Conservation (phyloP, 805 yeast species). For the Metahyphopichia silvanorum region DNA sequence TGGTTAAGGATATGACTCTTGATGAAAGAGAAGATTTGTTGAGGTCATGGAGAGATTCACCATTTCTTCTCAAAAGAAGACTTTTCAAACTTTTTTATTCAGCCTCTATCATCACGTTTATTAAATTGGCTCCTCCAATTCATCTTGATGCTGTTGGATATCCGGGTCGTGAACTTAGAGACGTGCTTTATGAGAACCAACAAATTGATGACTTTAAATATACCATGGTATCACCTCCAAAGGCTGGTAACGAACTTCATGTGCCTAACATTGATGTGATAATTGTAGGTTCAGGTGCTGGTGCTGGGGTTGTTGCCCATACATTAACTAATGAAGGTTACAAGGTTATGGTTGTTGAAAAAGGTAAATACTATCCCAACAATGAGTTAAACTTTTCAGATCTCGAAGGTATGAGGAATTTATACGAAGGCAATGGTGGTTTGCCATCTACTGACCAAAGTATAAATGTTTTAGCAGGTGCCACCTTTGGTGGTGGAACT, state of each 20-base stretch:
- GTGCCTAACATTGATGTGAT: conserved; percentile 42
- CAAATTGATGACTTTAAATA: conserved; percentile 23
- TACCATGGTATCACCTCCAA: conserved; percentile 28
- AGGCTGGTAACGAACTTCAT: conserved; percentile 25
- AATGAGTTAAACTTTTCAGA: conserved; percentile 37
- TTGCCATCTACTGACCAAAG: conserved; percentile 32
- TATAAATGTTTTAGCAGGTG: conserved; percentile 43
- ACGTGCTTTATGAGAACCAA: conserved; percentile 23
- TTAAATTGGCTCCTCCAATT: conserved; percentile 25
- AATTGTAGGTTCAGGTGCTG: conserved; percentile 51
- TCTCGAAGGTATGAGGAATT: conserved; percentile 25
- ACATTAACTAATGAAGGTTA: conserved; percentile 42
- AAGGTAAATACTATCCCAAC: conserved; percentile 42
- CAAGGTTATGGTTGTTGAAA: conserved; percentile 46
- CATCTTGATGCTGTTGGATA: conserved; percentile 36
- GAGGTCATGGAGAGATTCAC: conserved; percentile 39
- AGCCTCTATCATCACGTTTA: conserved; percentile 22
- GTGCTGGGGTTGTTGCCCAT: conserved; percentile 52
- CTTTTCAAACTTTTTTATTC: conserved; percentile 27
- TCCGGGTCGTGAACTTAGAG: conserved; percentile 32
- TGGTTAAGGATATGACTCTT: conserved; percentile 32
- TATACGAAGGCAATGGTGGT: conserved; percentile 41
- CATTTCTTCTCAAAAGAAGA: conserved; percentile 29
- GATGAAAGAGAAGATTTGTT: conserved; percentile 31
- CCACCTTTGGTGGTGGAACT: conserved; percentile 57